These are phyloP conservation scores for Fomitopsis pulvina DNA, from an alignment of 768 basidiomycete species.

Conservation along the genomic window DNA sequence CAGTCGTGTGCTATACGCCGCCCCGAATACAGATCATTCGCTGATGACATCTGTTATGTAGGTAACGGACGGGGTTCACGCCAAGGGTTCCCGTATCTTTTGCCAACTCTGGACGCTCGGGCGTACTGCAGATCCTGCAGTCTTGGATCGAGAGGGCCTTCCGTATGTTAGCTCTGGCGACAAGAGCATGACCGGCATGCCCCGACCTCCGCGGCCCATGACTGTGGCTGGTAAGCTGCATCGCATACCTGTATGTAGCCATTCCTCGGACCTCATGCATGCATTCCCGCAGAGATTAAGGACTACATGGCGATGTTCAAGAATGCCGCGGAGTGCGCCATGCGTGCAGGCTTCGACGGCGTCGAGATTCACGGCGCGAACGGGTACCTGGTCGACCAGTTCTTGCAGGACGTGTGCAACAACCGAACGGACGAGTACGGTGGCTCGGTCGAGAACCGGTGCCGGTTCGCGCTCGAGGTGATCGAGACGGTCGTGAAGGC, in stretches of 20 bases:
- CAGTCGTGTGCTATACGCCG: background rate
- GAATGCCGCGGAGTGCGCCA: constrained; percentile 20
- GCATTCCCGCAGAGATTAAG: constrained; percentile 22
- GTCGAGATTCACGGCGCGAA: constrained; percentile 19
- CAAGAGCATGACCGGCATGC: constrained; percentile 13
- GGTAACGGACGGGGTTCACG: constrained; percentile 52
- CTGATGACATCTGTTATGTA: constrained; percentile 14
- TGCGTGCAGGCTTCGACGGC: constrained; percentile 22
- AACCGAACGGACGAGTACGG: constrained; percentile 43
- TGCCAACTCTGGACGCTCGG: constrained; percentile 54
- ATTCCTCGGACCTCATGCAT: background rate
- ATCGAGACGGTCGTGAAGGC: constrained; percentile 31
- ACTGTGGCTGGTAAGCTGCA: constrained; percentile 14
- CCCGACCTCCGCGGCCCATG: constrained; percentile 17
- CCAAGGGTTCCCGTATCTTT: constrained; percentile 41
- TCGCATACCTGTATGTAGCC: background rate
- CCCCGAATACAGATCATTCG: background rate
- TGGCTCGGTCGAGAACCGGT: constrained; percentile 40
- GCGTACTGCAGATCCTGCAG: constrained; percentile 26
- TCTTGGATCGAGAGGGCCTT: constrained; percentile 29
- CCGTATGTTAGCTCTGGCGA: constrained; percentile 16
- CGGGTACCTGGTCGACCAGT: constrained; percentile 32
- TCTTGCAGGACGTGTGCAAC: constrained; percentile 30
- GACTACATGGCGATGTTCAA: constrained; percentile 31
- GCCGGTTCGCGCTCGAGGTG: constrained; percentile 38